These are phyloP conservation scores for Lichtheimia ornata DNA, from an alignment of 371 early-diverging fungal species.

Conservation along the genomic window DNA sequence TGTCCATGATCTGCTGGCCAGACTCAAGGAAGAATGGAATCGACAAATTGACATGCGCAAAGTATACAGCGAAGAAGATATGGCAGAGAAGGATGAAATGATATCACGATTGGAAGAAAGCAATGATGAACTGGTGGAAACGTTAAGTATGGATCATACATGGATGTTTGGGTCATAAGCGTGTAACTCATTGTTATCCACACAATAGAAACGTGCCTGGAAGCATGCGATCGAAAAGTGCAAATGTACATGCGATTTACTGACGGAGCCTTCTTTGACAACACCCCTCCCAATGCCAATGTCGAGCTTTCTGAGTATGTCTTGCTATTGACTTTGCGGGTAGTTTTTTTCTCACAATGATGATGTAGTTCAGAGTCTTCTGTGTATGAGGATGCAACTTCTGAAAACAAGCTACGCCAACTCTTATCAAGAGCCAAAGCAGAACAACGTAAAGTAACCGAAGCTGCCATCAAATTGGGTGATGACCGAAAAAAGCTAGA, in stretches of 20 bases:
- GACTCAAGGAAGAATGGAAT: constrained; percentile 42
- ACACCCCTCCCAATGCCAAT: constrained; percentile 16
- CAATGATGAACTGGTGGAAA: constrained; percentile 28
- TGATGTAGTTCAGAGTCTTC: constrained; percentile 27
- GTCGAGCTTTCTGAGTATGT: constrained; percentile 36
- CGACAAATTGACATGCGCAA: constrained; percentile 26
- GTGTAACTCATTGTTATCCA: neutral
- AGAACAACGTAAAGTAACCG: constrained; percentile 33
- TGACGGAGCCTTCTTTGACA: constrained; percentile 47
- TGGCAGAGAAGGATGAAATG: constrained; percentile 26
- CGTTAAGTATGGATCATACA: constrained; percentile 13
- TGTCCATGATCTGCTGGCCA: constrained; percentile 37
- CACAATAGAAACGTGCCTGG: constrained; percentile 16
- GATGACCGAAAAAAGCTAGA: constrained; percentile 31
- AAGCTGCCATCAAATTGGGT: constrained; percentile 38
- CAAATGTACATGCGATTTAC: constrained; percentile 37
- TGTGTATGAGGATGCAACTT: constrained; percentile 17
- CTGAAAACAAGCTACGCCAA: constrained; percentile 9
- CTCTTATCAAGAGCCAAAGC: constrained; percentile 19
- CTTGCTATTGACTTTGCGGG: no score
- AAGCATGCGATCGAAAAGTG: constrained; percentile 32
- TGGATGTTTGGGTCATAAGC: neutral
- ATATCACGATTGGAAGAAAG: constrained; percentile 25
- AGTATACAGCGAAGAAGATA: constrained; percentile 33
- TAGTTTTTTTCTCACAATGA: no score